phyloP scores from a whole-genome alignment of 257 asterid genomes.

The Jasminum sambac region DNA sequence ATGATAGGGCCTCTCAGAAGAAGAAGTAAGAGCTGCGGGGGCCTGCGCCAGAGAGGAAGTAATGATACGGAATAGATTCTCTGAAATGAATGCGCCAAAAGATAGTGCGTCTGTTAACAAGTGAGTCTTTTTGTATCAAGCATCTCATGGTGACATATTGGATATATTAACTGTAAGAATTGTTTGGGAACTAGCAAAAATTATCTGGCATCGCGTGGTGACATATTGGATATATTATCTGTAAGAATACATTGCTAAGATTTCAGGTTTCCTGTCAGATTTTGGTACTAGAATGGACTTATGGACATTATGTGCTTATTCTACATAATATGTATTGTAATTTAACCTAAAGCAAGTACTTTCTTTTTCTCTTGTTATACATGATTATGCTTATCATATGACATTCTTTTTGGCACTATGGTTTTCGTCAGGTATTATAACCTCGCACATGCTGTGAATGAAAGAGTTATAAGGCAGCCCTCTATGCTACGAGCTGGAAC shows the following conservation, averaged over 20 bases:
- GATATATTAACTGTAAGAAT: neutral
- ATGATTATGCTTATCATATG: constrained; percentile 20
- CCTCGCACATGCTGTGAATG: constrained; percentile 99
- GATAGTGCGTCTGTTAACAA: constrained; percentile 89
- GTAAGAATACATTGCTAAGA: too few species aligned
- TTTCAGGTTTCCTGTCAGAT: neutral
- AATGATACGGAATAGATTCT: constrained; percentile 90
- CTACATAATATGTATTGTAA: neutral
- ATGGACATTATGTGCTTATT: neutral
- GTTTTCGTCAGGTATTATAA: constrained; percentile 69
- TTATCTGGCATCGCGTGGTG: too few species aligned
- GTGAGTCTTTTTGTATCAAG: constrained; percentile 41
- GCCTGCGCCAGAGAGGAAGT: constrained; percentile 99
- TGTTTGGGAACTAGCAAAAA: neutral
- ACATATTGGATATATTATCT: too few species aligned
- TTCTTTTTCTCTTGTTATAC: neutral
- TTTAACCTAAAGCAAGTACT: neutral
- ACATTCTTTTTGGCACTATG: neutral
- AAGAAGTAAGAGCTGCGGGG: constrained; percentile 96
- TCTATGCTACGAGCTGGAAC: constrained; percentile 95
- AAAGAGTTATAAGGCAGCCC: constrained; percentile 90
- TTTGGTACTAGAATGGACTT: neutral
- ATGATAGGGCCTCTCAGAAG: constrained; percentile 92
- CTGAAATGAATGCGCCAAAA: constrained; percentile 97
- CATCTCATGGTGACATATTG: constrained; percentile 14